phyloP scores from a whole-genome alignment of 768 basidiomycete genomes.

The Suillus brevipes region DNA sequence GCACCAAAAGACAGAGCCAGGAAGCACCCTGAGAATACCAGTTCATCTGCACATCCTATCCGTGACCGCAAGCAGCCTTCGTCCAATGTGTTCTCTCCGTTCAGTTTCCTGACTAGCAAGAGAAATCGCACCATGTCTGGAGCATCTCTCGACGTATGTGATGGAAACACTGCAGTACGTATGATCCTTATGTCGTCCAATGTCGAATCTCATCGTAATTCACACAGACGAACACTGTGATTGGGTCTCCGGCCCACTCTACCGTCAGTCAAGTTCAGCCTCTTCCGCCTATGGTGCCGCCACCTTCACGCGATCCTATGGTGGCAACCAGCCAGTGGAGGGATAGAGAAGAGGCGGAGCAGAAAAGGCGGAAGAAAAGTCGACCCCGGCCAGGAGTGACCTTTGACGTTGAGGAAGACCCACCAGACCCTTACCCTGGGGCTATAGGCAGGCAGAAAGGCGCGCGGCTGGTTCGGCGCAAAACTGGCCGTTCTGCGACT shows the following conservation, averaged over 20 bases:
- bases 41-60: conserved; percentile 34
- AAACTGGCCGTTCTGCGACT: conserved; percentile 28
- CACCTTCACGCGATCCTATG: conserved; percentile 63
- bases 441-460: conserved; percentile 16
- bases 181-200: conserved; percentile 11
- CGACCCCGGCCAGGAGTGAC: conserved; percentile 61
- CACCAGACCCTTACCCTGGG: conserved; percentile 39
- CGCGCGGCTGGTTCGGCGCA: conserved; percentile 31
- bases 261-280: conserved; percentile 59
- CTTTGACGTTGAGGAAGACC: conserved; percentile 60
- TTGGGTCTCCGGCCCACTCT: conserved; percentile 76
- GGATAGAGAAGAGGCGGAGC: conserved; percentile 57
- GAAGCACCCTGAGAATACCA: conserved; percentile 19
- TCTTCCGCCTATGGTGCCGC: conserved; percentile 42
- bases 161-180: conserved; percentile 73
- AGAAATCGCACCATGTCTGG: conserved; percentile 69
- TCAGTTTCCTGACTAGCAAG: conserved; percentile 59
- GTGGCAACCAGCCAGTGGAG: conserved; percentile 72
- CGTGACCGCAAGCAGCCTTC: conserved; percentile 41
- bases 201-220: conserved; percentile 12
- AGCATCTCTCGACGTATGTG: conserved; percentile 74
- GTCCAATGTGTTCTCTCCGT: conserved; percentile 57
- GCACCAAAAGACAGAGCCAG: conserved; percentile 18
- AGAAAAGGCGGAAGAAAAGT: conserved; percentile 38
- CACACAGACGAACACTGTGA: conserved; percentile 62